Evolutionary conservation across 495 filamentous ascomycete genomes (phyloP).

Genomic region (Tetracladium setigerum): DNA sequence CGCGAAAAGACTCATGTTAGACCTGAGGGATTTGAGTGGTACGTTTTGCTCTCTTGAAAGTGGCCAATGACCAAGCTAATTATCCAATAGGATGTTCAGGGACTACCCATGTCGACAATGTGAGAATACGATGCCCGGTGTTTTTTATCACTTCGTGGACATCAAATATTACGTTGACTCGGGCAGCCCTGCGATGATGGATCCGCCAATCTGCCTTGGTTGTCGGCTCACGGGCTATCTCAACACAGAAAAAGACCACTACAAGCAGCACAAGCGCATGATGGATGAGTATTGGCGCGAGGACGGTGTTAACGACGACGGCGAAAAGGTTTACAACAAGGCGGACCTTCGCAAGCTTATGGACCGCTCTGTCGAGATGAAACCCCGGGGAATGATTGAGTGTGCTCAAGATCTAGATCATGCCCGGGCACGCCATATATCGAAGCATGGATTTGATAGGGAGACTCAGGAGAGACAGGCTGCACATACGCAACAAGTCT

Average conservation of each 20-base stretch:
- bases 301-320: not conserved
- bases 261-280: not conserved
- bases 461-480: constrained; percentile 11
- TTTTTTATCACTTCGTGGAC: not conserved
- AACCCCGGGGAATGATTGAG: not conserved
- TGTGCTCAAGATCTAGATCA: constrained; percentile 1
- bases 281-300: not conserved
- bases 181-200: no score
- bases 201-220: not conserved
- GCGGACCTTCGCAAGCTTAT: not conserved
- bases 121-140: not conserved
- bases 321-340: not conserved
- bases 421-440: not conserved
- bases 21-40: constrained; percentile 7
- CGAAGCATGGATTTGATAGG: not conserved
- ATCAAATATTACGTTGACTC: not conserved
- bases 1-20: not conserved
- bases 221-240: not conserved
- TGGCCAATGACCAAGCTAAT: not conserved
- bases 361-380: not conserved
- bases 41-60: constrained; percentile 1
- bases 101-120: not conserved
- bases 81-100: not conserved
- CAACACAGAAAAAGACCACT: not conserved
- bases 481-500: not conserved